Percentiles rank a stretch among this genome's conserved stretches.
Conservation (phyloP, 371 early-diverging fungal genomes). For the Apophysomyces ossiformis region DNA sequence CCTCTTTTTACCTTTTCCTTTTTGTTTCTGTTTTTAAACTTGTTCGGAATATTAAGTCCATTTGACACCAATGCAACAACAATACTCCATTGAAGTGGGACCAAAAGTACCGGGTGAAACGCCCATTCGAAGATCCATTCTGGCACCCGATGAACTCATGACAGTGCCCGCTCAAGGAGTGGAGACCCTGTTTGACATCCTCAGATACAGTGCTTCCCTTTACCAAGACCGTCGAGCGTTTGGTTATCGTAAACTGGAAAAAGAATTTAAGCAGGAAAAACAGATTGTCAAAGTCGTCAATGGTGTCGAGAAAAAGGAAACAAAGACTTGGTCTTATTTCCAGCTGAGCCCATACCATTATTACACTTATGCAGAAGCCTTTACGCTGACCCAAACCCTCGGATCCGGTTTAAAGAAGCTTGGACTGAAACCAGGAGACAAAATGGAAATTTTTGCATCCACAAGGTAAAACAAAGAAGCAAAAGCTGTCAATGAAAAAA, state of each 20-base stretch:
- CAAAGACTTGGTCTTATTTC: conserved; percentile 83
- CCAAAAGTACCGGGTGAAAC: conserved; percentile 47
- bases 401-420: conserved; percentile 73
- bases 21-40: too few relatives aligned
- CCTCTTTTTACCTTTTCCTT: too few relatives aligned
- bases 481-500: not conserved
- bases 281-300: conserved; percentile 67
- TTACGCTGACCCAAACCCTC: conserved; percentile 43
- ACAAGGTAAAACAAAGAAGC: conserved; percentile 62
- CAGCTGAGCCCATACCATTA: conserved; percentile 74
- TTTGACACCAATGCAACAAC: not conserved
- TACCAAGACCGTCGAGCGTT: conserved; percentile 61
- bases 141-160: conserved; percentile 59
- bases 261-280: conserved; percentile 76
- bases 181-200: conserved; percentile 70
- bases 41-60: too few relatives aligned
- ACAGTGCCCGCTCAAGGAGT: conserved; percentile 57
- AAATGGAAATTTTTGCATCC: conserved; percentile 72
- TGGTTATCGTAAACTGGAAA: conserved; percentile 70
- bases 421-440: conserved; percentile 66
- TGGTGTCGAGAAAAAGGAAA: conserved; percentile 67
- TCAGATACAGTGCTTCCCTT: conserved; percentile 54
- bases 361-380: conserved; percentile 68
- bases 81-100: conserved; percentile 45
- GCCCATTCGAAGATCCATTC: conserved; percentile 58